Percentiles rank a stretch among this genome's conserved stretches.
Evolutionary conservation across 768 basidiomycete species (phyloP).

Genomic region (Pseudohyphozyma bogoriensis): DNA sequence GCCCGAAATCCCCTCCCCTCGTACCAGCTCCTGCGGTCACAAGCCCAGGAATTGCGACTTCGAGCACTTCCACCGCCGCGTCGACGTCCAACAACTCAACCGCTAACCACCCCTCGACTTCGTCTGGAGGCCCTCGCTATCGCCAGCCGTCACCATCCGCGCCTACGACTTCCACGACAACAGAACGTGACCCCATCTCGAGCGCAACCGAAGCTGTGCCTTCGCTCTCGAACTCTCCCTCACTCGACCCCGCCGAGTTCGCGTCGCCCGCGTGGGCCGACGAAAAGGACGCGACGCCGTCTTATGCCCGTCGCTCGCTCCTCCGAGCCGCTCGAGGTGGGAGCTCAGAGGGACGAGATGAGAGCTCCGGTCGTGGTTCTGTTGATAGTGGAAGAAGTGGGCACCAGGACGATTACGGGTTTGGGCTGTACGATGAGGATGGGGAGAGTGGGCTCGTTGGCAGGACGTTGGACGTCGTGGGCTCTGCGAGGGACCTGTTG

Average conservation of each 20-base stretch:
- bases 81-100: too few species aligned
- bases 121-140: constrained; percentile 10
- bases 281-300: not conserved
- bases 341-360: not conserved
- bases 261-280: constrained; percentile 9
- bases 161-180: constrained; percentile 5
- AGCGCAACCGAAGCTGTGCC: not conserved
- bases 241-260: not conserved
- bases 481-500: constrained; percentile 22
- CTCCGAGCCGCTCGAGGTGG: constrained; percentile 16
- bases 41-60: too few species aligned
- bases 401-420: constrained; percentile 1
- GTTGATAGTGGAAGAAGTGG: too few species aligned
- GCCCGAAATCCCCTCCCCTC: not conserved
- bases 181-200: constrained; percentile 4
- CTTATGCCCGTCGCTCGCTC: constrained; percentile 18
- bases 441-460: constrained; percentile 6
- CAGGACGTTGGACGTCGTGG: constrained; percentile 16
- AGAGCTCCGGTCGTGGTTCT: not conserved
- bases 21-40: not conserved
- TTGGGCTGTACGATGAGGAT: constrained; percentile 10
- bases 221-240: not conserved
- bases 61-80: too few species aligned
- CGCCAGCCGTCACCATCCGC: constrained; percentile 16
- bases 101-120: not conserved